phyloP scores from a whole-genome alignment of 306 rosid species.

The Adenanthera pavonina region DNA sequence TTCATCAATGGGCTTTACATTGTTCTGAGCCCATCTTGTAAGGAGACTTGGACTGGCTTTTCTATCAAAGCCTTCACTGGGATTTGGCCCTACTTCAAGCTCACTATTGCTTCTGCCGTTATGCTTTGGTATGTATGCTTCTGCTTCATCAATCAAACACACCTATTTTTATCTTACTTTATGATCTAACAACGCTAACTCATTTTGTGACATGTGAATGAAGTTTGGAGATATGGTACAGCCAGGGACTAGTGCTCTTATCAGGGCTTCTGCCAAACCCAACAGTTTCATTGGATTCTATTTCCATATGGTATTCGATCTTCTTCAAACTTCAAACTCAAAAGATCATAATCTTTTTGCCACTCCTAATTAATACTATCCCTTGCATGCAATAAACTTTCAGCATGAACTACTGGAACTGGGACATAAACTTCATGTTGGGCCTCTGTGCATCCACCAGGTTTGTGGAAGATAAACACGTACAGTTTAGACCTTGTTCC shows the following conservation, averaged over 20 bases:
- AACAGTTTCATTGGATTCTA: constrained; percentile 51
- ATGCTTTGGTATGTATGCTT: constrained; percentile 50
- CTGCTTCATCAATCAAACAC: too few species aligned
- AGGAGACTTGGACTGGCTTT: constrained; percentile 63
- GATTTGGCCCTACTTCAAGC: constrained; percentile 59
- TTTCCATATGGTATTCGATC: constrained; percentile 51
- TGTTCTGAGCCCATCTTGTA: constrained; percentile 54
- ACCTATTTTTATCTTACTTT: too few species aligned
- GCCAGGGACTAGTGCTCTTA: constrained; percentile 52
- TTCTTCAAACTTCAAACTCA: background rate
- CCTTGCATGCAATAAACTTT: background rate
- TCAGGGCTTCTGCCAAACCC: constrained; percentile 63
- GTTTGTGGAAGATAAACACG: constrained; percentile 23
- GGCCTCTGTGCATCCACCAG: constrained; percentile 58
- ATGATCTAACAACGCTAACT: background rate
- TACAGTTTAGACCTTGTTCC: too few species aligned
- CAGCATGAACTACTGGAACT: constrained; percentile 60
- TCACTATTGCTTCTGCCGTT: constrained; percentile 54
- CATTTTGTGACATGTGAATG: background rate
- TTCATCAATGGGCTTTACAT: constrained; percentile 52
- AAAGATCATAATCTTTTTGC: too few species aligned
- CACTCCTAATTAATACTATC: too few species aligned
- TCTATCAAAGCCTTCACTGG: constrained; percentile 49
- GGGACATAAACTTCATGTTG: constrained; percentile 53
- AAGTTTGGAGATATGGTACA: constrained; percentile 67